phyloP scores from a whole-genome alignment of 345 rosid genomes.

The Pugionium cornutum region DNA sequence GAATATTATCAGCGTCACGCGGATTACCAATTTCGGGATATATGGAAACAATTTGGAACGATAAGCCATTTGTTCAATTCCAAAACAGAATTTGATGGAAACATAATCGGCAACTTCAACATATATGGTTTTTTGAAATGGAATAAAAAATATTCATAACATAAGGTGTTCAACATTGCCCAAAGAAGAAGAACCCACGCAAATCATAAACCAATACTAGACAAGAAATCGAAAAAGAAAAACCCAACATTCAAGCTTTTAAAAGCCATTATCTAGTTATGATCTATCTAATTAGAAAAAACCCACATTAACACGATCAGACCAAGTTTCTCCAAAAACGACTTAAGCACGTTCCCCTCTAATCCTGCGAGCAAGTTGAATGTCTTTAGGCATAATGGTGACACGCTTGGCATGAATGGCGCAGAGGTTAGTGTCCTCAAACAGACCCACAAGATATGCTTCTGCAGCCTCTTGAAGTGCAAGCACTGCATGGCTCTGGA shows the following conservation, averaged over 20 bases:
- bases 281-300: constrained; percentile 21
- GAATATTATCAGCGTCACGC: constrained; percentile 13
- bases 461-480: constrained; percentile 95
- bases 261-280: constrained; percentile 22
- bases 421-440: constrained; percentile 87
- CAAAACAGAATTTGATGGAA: too few relatives aligned
- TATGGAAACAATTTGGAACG: too few relatives aligned
- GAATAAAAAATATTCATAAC: too few relatives aligned
- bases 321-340: not conserved
- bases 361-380: constrained; percentile 84
- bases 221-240: too few relatives aligned
- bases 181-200: too few relatives aligned
- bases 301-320: constrained; percentile 27
- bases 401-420: constrained; percentile 94
- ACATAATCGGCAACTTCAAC: too few relatives aligned
- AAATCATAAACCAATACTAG: too few relatives aligned
- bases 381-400: constrained; percentile 91
- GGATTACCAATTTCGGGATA: constrained; percentile 42
- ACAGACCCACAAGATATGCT: constrained; percentile 83
- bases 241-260: too few relatives aligned
- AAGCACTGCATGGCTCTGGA: constrained; percentile 89
- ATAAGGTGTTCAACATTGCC: too few relatives aligned
- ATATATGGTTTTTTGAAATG: too few relatives aligned
- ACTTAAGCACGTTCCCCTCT: constrained; percentile 83
- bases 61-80: too few relatives aligned